Base-by-base conservation (phyloP, 2,329 filamentous ascomycete species). In the Camillea tinctor region DNA sequence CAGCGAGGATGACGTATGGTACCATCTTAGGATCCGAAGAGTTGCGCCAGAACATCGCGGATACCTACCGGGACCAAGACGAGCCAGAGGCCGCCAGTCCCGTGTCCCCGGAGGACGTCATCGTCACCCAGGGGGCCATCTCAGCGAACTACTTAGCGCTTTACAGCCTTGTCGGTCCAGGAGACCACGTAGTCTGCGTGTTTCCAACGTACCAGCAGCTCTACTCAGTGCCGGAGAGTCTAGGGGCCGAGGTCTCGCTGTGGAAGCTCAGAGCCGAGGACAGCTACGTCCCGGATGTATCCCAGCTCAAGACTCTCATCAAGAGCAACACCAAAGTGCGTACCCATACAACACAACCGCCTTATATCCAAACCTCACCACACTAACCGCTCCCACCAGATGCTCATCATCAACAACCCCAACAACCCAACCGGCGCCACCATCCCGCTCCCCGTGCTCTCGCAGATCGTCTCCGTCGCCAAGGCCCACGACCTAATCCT, bases 121-220 rank as follows among this genome's bases (percentile, higher is more conserved):
- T 96, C 56, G 87, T 94, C 60, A 92, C 91, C 0, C 85, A 89
- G 26, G 93, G 93, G 9, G 92, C 91, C 15, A 96, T 96, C 55
- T 82, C 86, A 5, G 92, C 92, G n/a, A 96, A 96, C 71, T 91
- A 92, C 67, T 77, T 95, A n/a, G 77, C 88, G 2, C 82, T 95
- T 7, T 93, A 93, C 73, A 81, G 88, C 1, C 79, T 95, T 6
- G 72, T 95, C 1, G 84, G 85, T 0, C 84, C 87, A 0, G 90
- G 88, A 0, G 91, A 96, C 71, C 92, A 96, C 80, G 89, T 94
- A 52, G 84, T 96, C 60, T 95, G 91, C 69, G 90, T 95, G 60
- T 91, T 93, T 71, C 92, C 93, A 13, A 94, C 91, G 0, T 96
- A 95, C 69, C 91, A 95, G 73, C 91, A 95, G 68, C 81, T 96